These are phyloP conservation scores for Scheffersomyces stambukii DNA, from an alignment of 1,139 yeast species.

Conservation along the genomic window DNA sequence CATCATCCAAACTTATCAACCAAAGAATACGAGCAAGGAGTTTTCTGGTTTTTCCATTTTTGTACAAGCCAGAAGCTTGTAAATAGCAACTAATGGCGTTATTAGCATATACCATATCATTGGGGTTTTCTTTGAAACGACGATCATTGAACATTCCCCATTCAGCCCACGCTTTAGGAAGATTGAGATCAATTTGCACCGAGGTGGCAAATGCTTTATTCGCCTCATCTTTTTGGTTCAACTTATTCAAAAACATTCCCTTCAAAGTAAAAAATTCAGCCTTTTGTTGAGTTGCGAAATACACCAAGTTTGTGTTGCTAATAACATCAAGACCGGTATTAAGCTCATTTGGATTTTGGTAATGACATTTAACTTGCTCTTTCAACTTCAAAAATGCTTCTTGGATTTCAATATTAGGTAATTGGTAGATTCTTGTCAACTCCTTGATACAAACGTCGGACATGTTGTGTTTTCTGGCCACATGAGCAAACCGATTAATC, in stretches of 20 bases:
- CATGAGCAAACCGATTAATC: slow-evolving; percentile 96
- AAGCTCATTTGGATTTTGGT: slow-evolving; percentile 80
- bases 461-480: slow-evolving; percentile 94
- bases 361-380: slow-evolving; percentile 97
- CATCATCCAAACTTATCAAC: slow-evolving; percentile 90
- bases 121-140: slow-evolving; percentile 79
- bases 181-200: slow-evolving; percentile 86
- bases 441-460: slow-evolving; percentile 95
- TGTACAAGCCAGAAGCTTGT: slow-evolving; percentile 96
- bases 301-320: slow-evolving; percentile 91
- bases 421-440: slow-evolving; percentile 85
- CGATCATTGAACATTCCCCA: slow-evolving; percentile 97
- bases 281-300: slow-evolving; percentile 94
- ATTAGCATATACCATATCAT: slow-evolving; percentile 80
- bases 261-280: slow-evolving; percentile 96
- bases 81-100: slow-evolving; percentile 94
- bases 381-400: slow-evolving; percentile 94
- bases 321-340: slow-evolving; percentile 96
- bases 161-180: slow-evolving; percentile 99
- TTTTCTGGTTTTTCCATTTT: slow-evolving; percentile 86
- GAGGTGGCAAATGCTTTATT: slow-evolving; percentile 97
- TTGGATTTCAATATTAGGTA: slow-evolving; percentile 97
- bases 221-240: slow-evolving; percentile 89
- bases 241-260: slow-evolving; percentile 94
- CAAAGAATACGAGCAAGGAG: slow-evolving; percentile 86